Conservation (phyloP, 306 rosid species). For the Pterocarpus macrocarpus region DNA sequence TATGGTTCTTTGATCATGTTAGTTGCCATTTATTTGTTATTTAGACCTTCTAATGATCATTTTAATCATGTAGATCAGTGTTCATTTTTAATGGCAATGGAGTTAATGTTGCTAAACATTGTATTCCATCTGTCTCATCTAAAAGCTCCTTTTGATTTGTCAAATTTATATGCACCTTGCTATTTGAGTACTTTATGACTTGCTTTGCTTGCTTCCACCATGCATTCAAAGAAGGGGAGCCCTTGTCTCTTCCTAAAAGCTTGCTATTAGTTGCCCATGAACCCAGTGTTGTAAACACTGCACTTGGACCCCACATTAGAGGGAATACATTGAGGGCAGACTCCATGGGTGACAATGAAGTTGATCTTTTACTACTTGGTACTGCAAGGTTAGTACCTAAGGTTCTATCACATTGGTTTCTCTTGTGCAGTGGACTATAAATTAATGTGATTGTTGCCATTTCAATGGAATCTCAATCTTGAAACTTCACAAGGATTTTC, state of each 20-base stretch:
- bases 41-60: not conserved
- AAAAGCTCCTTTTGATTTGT: slow-evolving; percentile 48
- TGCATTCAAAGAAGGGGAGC: slow-evolving; percentile 56
- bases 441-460: not conserved
- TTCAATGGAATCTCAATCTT: not conserved
- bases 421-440: slow-evolving; percentile 6
- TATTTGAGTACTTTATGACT: not conserved
- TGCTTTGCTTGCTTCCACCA: slow-evolving; percentile 38
- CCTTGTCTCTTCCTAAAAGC: slow-evolving; percentile 66
- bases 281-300: slow-evolving; percentile 70
- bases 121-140: slow-evolving; percentile 59
- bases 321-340: slow-evolving; percentile 75
- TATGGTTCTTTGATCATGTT: slow-evolving; percentile 26
- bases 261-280: slow-evolving; percentile 77
- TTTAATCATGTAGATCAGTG: slow-evolving; percentile 59
- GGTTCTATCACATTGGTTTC: not conserved
- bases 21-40: not conserved
- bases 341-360: slow-evolving; percentile 86
- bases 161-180: too few relatives aligned
- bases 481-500: not conserved
- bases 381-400: slow-evolving; percentile 72
- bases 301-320: slow-evolving; percentile 88
- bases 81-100: slow-evolving; percentile 64
- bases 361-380: slow-evolving; percentile 85
- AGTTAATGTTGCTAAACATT: slow-evolving; percentile 67